Percentiles rank a stretch among this genome's conserved stretches.
phyloP scores from a whole-genome alignment of 129 eudicot genomes.

The Sambucus nigra region DNA sequence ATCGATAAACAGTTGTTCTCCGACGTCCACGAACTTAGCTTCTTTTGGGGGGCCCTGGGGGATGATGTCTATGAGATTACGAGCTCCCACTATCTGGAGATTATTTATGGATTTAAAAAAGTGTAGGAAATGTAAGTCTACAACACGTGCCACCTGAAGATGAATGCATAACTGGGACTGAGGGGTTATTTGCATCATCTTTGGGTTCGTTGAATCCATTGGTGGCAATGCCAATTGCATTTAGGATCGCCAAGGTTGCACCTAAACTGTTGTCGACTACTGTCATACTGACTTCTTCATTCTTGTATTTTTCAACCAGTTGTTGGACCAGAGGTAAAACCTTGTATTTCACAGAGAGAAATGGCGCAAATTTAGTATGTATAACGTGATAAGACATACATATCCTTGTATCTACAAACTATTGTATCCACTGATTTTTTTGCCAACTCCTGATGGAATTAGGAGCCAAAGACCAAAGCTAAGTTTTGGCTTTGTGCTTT shows the following conservation, averaged over 20 bases:
- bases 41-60: conserved; percentile 28
- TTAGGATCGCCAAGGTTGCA: conserved; percentile 40
- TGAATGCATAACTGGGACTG: conserved; percentile 49
- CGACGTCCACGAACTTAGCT: conserved; percentile 29
- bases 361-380: no score
- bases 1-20: conserved; percentile 22
- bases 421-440: no score
- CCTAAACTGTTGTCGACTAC: conserved; percentile 61
- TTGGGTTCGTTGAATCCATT: conserved; percentile 31
- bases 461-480: no score
- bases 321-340: no score
- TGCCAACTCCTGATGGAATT: no score
- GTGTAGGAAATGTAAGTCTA: conserved; percentile 25
- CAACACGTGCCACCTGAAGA: conserved; percentile 35
- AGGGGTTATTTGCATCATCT: conserved; percentile 19
- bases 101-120: conserved; percentile 5
- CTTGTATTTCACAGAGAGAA: no score
- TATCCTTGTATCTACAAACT: no score
- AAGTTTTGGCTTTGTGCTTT: no score
- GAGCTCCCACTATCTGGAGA: conserved; percentile 23
- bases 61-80: conserved; percentile 29
- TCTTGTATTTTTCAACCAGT: conserved; percentile 28
- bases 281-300: conserved; percentile 55
- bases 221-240: conserved; percentile 44
- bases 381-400: no score